These are phyloP conservation scores for Vaccinium darrowii DNA, from an alignment of 148 eudicot genomes.

Conservation along the genomic window DNA sequence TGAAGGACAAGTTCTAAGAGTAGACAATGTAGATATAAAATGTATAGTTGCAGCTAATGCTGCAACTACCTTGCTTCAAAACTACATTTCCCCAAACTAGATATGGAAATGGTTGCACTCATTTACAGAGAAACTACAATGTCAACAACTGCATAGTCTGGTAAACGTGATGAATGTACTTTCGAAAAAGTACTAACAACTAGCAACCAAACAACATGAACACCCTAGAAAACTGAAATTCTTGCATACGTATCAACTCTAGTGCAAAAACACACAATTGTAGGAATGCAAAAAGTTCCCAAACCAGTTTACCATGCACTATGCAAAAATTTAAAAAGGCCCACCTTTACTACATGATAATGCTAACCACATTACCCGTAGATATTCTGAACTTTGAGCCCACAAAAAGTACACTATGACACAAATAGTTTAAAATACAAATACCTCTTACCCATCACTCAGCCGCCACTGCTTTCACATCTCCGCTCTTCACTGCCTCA, in stretches of 20 bases:
- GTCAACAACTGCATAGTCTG: neutral
- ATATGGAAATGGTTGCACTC: neutral
- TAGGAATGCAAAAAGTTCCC: neutral
- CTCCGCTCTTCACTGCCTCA: constrained; percentile 9
- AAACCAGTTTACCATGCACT: neutral
- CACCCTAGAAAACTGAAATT: neutral
- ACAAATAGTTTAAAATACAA: neutral
- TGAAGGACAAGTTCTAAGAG: neutral
- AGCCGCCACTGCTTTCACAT: constrained; percentile 6
- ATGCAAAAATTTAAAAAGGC: neutral
- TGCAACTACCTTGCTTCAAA: neutral
- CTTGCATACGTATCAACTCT: neutral
- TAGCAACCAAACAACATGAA: neutral
- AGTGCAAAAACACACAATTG: no score
- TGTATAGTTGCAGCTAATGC: neutral
- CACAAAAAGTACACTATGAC: neutral
- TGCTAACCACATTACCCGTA: neutral
- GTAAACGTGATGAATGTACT: neutral
- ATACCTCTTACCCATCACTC: constrained; percentile 22
- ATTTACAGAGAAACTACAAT: neutral
- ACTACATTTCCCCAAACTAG: neutral
- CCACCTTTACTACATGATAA: neutral
- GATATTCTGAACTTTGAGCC: neutral
- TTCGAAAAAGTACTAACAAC: neutral
- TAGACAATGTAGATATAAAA: neutral